These are phyloP conservation scores for Cercis canadensis DNA, from an alignment of 306 rosid species.

Conservation along the genomic window DNA sequence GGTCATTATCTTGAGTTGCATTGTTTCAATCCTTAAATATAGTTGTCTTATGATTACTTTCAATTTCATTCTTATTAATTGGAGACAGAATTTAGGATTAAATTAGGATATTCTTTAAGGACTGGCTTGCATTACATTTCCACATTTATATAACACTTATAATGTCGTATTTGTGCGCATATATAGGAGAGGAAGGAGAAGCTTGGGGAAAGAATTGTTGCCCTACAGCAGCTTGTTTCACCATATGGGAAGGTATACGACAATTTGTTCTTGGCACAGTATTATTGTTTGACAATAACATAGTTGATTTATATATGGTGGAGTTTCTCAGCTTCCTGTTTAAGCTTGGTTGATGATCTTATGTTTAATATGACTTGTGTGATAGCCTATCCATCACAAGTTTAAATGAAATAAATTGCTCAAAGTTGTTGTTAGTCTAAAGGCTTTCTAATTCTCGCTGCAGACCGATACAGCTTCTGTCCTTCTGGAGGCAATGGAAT, in stretches of 20 bases:
- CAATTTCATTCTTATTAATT: slow-evolving; percentile 6
- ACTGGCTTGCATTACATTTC: neutral
- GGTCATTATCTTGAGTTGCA: neutral
- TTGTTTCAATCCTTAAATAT: neutral
- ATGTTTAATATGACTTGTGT: too few species aligned
- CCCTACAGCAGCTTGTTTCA: slow-evolving; percentile 97
- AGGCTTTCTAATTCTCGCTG: slow-evolving; percentile 41
- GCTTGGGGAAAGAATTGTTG: slow-evolving; percentile 77
- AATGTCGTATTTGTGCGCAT: slow-evolving; percentile 15
- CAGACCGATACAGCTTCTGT: slow-evolving; percentile 99
- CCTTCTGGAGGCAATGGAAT: slow-evolving; percentile 88
- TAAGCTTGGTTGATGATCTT: neutral
- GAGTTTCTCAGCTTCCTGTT: slow-evolving; percentile 9
- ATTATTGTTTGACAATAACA: neutral
- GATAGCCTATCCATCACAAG: slow-evolving; percentile 1
- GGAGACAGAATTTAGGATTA: slow-evolving; percentile 14
- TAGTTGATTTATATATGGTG: neutral
- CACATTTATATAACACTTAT: slow-evolving; percentile 26
- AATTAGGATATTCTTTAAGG: neutral
- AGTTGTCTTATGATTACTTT: neutral
- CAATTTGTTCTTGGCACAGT: slow-evolving; percentile 25
- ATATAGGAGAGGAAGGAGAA: slow-evolving; percentile 91
- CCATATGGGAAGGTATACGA: slow-evolving; percentile 89
- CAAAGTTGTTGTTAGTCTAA: slow-evolving; percentile 18
- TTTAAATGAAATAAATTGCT: slow-evolving; percentile 28